These are phyloP conservation scores for Boletus subcaerulescens DNA, from an alignment of 768 basidiomycete genomes.

Conservation along the genomic window DNA sequence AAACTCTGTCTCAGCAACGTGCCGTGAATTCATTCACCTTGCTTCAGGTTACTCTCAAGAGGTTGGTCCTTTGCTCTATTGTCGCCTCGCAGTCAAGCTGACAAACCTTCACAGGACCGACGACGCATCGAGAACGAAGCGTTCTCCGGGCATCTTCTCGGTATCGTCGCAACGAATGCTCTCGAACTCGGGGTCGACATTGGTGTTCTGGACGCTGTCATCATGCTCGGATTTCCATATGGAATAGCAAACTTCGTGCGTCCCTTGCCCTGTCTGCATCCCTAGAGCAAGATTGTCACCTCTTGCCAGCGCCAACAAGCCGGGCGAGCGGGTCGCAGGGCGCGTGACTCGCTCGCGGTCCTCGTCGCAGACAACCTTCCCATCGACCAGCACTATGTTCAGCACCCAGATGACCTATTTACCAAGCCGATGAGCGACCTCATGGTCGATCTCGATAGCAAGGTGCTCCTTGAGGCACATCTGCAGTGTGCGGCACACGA, in stretches of 20 bases:
- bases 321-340: conserved; percentile 79
- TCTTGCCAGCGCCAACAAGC: conserved; percentile 75
- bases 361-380: conserved; percentile 67
- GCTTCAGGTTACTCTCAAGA: conserved; percentile 66
- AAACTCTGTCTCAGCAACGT: not conserved
- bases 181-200: conserved; percentile 92
- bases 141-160: conserved; percentile 78
- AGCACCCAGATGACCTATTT: conserved; percentile 69
- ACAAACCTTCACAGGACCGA: conserved; percentile 53
- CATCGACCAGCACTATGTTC: conserved; percentile 71
- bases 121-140: conserved; percentile 83
- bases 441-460: conserved; percentile 68
- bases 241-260: conserved; percentile 78
- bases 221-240: conserved; percentile 84
- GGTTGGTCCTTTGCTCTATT: conserved; percentile 38
- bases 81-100: not conserved
- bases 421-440: conserved; percentile 60
- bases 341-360: conserved; percentile 75
- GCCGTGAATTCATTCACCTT: not conserved
- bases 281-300: not conserved
- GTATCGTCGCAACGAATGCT: conserved; percentile 87
- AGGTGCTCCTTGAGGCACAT: conserved; percentile 77
- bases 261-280: not conserved
- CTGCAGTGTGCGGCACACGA: conserved; percentile 86
- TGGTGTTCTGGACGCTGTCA: conserved; percentile 81